Conservation (phyloP, 179 eudicot species). For the Silene vulgaris region DNA sequence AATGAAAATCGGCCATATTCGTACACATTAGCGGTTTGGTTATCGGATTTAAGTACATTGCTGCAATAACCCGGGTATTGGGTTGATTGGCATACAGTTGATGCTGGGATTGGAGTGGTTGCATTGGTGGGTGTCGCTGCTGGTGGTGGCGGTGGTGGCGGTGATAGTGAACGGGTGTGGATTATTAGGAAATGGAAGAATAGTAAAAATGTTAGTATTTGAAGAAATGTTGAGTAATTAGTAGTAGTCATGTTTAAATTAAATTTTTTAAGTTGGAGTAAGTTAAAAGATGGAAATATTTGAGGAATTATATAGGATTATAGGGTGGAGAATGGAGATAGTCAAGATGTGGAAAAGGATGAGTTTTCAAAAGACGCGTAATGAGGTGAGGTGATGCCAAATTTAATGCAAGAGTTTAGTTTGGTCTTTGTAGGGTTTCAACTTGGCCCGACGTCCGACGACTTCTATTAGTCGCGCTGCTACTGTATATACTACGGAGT, state of each 20-base stretch:
- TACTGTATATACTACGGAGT: too few relatives aligned
- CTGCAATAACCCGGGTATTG: constrained; percentile 53
- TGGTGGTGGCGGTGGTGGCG: constrained; percentile 9
- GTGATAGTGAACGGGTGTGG: constrained; percentile 19
- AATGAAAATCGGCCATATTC: constrained; percentile 55
- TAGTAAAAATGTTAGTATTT: not conserved
- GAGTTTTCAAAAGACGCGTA: constrained; percentile 13
- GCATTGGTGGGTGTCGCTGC: constrained; percentile 2
- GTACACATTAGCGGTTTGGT: constrained; percentile 41
- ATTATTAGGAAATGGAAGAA: not conserved
- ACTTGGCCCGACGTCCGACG: constrained; percentile 27
- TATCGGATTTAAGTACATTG: constrained; percentile 37
- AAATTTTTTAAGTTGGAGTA: too few relatives aligned
- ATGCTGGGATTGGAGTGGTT: constrained; percentile 25
- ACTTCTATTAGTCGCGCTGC: too few relatives aligned
- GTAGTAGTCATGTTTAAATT: constrained; percentile 17
- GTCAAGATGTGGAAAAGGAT: constrained; percentile 5
- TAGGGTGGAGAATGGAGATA: too few relatives aligned
- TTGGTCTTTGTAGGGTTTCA: constrained; percentile 3
- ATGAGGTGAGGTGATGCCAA: constrained; percentile 3
- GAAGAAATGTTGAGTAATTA: not conserved
- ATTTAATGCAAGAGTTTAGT: constrained; percentile 13
- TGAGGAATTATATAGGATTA: too few relatives aligned
- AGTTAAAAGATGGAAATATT: too few relatives aligned
- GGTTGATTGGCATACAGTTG: constrained; percentile 39